Conservation (phyloP, 495 filamentous ascomycete species). For the Pseudoneurospora amorphoporcata region DNA sequence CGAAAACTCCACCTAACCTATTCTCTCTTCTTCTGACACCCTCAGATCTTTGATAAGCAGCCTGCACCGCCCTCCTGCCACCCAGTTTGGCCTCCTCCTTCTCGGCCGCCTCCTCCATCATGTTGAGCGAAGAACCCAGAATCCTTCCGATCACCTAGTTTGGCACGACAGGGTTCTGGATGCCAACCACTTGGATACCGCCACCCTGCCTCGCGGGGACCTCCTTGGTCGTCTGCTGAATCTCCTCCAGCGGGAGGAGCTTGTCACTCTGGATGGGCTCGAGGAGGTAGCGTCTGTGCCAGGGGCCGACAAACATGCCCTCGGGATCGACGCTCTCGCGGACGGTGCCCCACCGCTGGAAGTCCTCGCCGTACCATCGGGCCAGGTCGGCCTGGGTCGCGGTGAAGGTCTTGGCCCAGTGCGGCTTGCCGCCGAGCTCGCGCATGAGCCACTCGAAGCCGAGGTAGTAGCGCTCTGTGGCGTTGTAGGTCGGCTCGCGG, state of each 20-base stretch:
- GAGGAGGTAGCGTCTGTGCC: conserved; percentile 70
- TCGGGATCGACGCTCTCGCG: conserved; percentile 71
- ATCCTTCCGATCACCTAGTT: conserved; percentile 8
- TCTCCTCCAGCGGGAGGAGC: conserved; percentile 29
- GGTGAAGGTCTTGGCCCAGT: conserved; percentile 96
- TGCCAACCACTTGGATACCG: conserved; percentile 20
- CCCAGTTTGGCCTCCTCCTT: not conserved
- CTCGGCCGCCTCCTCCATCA: not conserved
- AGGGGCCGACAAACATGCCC: conserved; percentile 86
- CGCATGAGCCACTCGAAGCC: conserved; percentile 96
- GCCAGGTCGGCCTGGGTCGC: conserved; percentile 47
- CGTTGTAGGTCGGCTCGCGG: conserved; percentile 63
- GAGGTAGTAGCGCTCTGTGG: conserved; percentile 64
- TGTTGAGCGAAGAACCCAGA: not conserved
- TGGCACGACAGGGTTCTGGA: conserved; percentile 10
- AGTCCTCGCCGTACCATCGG: conserved; percentile 40
- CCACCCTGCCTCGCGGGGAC: conserved; percentile 3
- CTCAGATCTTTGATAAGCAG: not conserved
- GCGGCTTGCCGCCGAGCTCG: conserved; percentile 77
- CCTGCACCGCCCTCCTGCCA: not conserved
- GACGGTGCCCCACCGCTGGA: conserved; percentile 56
- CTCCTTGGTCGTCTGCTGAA: conserved; percentile 9
- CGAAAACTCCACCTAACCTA: not conserved
- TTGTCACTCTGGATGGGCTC: conserved; percentile 14
- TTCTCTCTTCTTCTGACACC: not conserved